These are phyloP conservation scores for Santalum album DNA, from an alignment of 164 flowering plant species.

Conservation along the genomic window DNA sequence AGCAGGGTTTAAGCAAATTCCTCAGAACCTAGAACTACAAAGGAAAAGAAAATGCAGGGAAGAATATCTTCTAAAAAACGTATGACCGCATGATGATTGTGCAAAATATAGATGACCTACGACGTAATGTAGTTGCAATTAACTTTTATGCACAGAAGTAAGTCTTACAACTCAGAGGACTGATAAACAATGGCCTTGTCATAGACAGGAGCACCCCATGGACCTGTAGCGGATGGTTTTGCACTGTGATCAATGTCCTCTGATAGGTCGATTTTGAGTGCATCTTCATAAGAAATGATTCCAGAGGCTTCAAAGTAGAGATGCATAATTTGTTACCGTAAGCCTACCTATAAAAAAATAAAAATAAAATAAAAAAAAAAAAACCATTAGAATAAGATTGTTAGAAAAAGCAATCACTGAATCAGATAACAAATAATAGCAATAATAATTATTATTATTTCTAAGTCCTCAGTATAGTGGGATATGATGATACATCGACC, in stretches of 20 bases:
- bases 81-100: too few relatives aligned
- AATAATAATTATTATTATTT: too few relatives aligned
- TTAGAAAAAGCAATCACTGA: not conserved
- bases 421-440: not conserved
- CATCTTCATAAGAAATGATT: slow-evolving; percentile 63
- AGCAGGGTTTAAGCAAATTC: too few relatives aligned
- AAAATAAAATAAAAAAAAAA: too few relatives aligned
- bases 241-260: slow-evolving; percentile 42
- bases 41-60: too few relatives aligned
- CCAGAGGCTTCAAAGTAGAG: slow-evolving; percentile 90
- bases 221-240: slow-evolving; percentile 72
- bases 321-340: slow-evolving; percentile 76
- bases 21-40: too few relatives aligned
- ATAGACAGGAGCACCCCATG: slow-evolving; percentile 95
- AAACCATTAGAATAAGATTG: slow-evolving; percentile 1
- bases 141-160: not conserved
- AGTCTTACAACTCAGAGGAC: slow-evolving; percentile 66
- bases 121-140: too few relatives aligned
- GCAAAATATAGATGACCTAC: too few relatives aligned
- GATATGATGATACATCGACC: not conserved
- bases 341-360: slow-evolving; percentile 60
- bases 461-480: not conserved
- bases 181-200: slow-evolving; percentile 81
- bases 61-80: too few relatives aligned
- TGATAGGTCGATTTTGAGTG: slow-evolving; percentile 72